Percentiles rank a stretch among this genome's conserved stretches.
phyloP scores from a whole-genome alignment of 257 asterid genomes.

The Solanum piurae region DNA sequence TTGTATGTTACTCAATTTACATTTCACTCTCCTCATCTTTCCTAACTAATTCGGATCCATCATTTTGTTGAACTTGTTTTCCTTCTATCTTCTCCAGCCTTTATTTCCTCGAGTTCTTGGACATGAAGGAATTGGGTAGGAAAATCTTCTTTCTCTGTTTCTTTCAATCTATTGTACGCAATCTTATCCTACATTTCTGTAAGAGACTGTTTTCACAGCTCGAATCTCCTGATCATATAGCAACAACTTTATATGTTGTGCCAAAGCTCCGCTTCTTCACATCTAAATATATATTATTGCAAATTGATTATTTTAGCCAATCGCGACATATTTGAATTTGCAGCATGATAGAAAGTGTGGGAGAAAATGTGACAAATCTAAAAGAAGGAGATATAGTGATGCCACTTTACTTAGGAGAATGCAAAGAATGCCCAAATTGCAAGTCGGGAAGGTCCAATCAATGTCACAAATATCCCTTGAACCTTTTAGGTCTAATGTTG shows the following conservation, averaged over 20 bases:
- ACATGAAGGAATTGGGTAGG: slow-evolving; percentile 6
- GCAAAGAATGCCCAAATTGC: slow-evolving; percentile 58
- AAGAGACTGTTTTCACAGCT: not conserved
- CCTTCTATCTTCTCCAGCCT: slow-evolving; percentile 12
- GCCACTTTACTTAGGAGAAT: slow-evolving; percentile 62
- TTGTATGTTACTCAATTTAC: slow-evolving; percentile 10
- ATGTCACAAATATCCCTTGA: slow-evolving; percentile 33
- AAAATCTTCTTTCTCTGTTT: not conserved
- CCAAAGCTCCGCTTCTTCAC: not conserved
- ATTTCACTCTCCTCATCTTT: not conserved
- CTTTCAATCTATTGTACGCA: not conserved
- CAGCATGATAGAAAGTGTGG: slow-evolving; percentile 63
- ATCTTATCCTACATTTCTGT: not conserved
- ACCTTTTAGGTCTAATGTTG: slow-evolving; percentile 23
- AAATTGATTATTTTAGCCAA: not conserved
- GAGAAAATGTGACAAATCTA: slow-evolving; percentile 32
- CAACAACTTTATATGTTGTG: not conserved
- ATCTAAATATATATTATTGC: not conserved
- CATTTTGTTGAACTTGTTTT: not conserved
- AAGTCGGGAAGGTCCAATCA: slow-evolving; percentile 17
- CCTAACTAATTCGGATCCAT: not conserved
- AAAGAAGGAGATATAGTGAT: slow-evolving; percentile 55
- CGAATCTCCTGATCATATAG: not conserved
- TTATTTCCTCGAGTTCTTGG: slow-evolving; percentile 36
- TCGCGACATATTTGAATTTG: not conserved